phyloP scores from a whole-genome alignment of 192 early-diverging fungal genomes.

The Chytriomyces confervae region DNA sequence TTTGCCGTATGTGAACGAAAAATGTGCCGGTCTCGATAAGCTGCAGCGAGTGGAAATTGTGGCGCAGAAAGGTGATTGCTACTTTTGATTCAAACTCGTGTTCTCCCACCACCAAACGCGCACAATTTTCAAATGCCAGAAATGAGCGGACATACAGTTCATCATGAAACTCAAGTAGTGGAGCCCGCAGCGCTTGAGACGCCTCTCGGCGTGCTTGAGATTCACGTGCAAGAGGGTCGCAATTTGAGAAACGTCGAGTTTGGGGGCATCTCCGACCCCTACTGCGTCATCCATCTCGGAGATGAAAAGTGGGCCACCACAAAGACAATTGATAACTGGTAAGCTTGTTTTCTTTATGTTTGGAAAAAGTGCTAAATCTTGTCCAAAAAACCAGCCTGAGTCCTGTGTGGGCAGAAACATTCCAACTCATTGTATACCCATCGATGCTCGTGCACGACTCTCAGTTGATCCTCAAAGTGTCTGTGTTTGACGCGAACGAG shows the following conservation, averaged over 20 bases:
- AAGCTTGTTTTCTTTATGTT: constrained; percentile 30
- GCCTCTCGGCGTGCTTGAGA: constrained; percentile 84
- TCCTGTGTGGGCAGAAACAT: constrained; percentile 86
- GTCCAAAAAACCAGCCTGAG: constrained; percentile 57
- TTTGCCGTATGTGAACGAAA: too few species aligned
- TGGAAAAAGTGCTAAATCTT: neutral
- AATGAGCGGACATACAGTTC: too few species aligned
- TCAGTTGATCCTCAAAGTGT: constrained; percentile 76
- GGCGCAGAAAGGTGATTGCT: too few species aligned
- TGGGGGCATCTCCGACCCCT: constrained; percentile 90
- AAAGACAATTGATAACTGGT: constrained; percentile 67
- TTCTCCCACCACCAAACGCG: too few species aligned
- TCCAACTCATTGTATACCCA: constrained; percentile 71
- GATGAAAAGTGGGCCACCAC: constrained; percentile 74
- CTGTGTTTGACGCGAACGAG: too few species aligned
- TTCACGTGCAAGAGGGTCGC: constrained; percentile 79
- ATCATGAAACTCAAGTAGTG: too few species aligned
- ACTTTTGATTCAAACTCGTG: too few species aligned
- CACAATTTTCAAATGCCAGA: too few species aligned
- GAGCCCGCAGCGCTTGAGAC: too few species aligned
- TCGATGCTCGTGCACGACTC: constrained; percentile 30
- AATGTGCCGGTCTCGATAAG: too few species aligned
- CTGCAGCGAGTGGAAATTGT: too few species aligned
- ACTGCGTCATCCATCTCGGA: constrained; percentile 73
- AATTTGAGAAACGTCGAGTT: constrained; percentile 85